Evolutionary conservation across 2,329 filamentous ascomycete genomes (phyloP), one percentile per base, ranked within the genome.

Genomic region (Aspergillus hiratsukae): DNA sequence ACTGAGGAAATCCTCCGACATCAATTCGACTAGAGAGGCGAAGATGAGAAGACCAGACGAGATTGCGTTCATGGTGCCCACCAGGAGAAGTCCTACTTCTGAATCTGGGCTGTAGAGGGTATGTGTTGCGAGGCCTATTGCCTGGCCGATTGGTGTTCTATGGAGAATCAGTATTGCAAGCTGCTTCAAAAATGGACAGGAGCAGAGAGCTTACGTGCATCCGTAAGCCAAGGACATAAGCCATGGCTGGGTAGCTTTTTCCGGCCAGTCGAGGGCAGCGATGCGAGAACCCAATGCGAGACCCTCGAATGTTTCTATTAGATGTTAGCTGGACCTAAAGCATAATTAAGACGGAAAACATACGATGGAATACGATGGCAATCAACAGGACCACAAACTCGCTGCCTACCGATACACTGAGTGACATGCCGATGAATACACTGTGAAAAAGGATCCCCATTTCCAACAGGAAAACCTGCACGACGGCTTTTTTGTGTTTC

Each of bases 31-130:
- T 23, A 93, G 75, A 0, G 88, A 89, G 0, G 89, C 88, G 65
- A 90, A 93, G 6, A 92, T 78, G 37, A 93, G 73, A 41, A 93
- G 76, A 0, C 89, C 89, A n/a, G 87, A 84, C 0, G 87, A 90
- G 40, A 93, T 87, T 50, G 88, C 88, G 63, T 93, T 92, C 88
- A 92, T 92, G 64, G 88, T 82, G 14, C 89, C 89, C 1, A 92
- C 89, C 68, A 92, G 83, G 11, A 93, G 76, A 31, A 93, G 76
- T 0, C 89, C 89, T 0, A 84, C 82, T 70, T 89, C 83, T 58
- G 86, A 89, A 66, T 83, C 80, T 0, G 89, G 89, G 60, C 88
- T 87, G 72, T 92, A 93, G 61, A 91, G 77, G 11, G 83, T 83
- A 68, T 91, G 88, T 3, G 90, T 84, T 3, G 86, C 77, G n/a